Percentiles rank a stretch among this genome's conserved stretches.
These are phyloP conservation scores for Henningerozyma blattae DNA, from an alignment of 805 yeast species.

Conservation along the genomic window DNA sequence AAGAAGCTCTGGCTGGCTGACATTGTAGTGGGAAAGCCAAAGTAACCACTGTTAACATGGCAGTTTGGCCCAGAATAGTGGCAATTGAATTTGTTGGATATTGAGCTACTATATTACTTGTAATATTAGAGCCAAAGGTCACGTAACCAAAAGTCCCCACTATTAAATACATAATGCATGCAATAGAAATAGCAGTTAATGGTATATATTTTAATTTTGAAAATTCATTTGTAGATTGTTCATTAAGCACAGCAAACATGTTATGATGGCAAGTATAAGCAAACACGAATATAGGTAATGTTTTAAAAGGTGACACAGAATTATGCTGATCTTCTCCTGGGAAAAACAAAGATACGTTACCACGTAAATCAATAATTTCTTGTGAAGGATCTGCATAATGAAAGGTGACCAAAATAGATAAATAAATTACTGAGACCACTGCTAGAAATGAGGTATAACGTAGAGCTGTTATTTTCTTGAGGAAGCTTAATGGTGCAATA, in stretches of 20 bases:
- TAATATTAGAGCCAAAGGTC: constrained; percentile 72
- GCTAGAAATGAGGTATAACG: constrained; percentile 81
- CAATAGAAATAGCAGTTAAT: constrained; percentile 41
- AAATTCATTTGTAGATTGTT: constrained; percentile 47
- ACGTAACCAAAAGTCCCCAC: constrained; percentile 79
- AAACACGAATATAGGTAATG: constrained; percentile 86
- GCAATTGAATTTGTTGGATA: constrained; percentile 45
- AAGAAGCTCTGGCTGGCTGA: constrained; percentile 78
- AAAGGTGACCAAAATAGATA: constrained; percentile 58
- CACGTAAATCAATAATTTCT: constrained; percentile 27
- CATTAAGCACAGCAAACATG: constrained; percentile 82
- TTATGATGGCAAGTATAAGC: constrained; percentile 96
- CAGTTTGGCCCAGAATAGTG: constrained; percentile 70
- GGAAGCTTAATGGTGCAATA: constrained; percentile 47
- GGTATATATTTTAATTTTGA: constrained; percentile 36
- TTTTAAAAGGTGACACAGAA: constrained; percentile 41
- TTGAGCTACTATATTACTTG: constrained; percentile 70
- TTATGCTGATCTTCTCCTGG: constrained; percentile 30
- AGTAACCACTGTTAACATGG: constrained; percentile 69
- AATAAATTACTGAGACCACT: constrained; percentile 64
- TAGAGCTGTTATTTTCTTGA: constrained; percentile 67
- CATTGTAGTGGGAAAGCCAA: constrained; percentile 83
- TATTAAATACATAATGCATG: constrained; percentile 48
- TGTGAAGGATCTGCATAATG: constrained; percentile 38
- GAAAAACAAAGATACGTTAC: constrained; percentile 34